Evolutionary conservation across 2,329 filamentous ascomycete species (phyloP).

Genomic region (Curvularia lunata): DNA sequence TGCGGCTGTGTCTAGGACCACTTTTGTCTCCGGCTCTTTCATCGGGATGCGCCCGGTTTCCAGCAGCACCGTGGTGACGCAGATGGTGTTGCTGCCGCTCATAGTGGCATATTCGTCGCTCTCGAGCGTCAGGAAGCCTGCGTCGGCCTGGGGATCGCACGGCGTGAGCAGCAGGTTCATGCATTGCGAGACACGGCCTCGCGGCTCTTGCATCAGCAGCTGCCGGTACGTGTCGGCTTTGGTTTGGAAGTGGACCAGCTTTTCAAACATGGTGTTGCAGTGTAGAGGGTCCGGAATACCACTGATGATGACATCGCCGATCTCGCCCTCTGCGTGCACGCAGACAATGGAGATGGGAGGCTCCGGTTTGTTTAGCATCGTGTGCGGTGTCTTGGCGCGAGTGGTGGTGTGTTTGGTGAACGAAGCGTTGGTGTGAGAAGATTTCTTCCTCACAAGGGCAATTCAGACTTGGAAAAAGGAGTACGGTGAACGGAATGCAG

Average conservation of each 20-base stretch:
- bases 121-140: constrained; percentile 56
- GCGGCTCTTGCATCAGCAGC: constrained; percentile 56
- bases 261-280: constrained; percentile 57
- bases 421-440: neutral
- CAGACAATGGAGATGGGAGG: constrained; percentile 7
- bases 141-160: constrained; percentile 54
- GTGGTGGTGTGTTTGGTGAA: neutral
- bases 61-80: constrained; percentile 54
- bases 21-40: constrained; percentile 52
- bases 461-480: neutral
- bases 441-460: neutral
- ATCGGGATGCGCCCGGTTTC: constrained; percentile 58
- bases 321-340: constrained; percentile 53
- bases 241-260: constrained; percentile 53
- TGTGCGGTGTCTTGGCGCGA: neutral
- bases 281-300: constrained; percentile 54
- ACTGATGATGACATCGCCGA: constrained; percentile 58
- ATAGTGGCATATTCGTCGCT: constrained; percentile 55
- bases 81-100: constrained; percentile 57
- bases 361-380: neutral
- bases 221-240: constrained; percentile 52
- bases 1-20: constrained; percentile 55
- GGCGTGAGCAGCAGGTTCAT: constrained; percentile 56
- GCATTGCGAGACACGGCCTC: constrained; percentile 50
- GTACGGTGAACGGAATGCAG: neutral